Conservation (phyloP, 2,329 filamentous ascomycete genomes). For the Aplosporella prunicola region DNA sequence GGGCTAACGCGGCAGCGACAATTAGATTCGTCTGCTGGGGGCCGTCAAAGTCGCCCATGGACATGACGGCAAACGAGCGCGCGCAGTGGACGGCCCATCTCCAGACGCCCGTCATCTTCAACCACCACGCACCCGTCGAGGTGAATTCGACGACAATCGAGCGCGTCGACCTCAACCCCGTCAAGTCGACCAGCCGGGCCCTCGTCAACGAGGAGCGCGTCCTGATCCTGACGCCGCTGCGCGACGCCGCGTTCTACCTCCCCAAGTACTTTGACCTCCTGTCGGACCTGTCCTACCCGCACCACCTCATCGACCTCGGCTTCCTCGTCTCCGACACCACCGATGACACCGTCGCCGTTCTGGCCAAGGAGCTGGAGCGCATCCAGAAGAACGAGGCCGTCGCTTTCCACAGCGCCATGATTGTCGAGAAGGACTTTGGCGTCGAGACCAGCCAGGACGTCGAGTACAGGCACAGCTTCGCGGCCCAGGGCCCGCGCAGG, state of each 20-base stretch:
- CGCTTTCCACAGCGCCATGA: constrained; percentile 73
- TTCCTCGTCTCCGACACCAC: constrained; percentile 89
- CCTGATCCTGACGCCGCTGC: constrained; percentile 84
- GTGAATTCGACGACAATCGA: constrained; percentile 74
- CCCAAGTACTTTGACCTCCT: constrained; percentile 90
- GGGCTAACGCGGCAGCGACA: not conserved
- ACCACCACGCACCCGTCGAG: constrained; percentile 80
- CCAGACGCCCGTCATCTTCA: constrained; percentile 90
- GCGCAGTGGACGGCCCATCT: constrained; percentile 80
- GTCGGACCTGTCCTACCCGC: constrained; percentile 82
- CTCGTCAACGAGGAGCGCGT: constrained; percentile 74
- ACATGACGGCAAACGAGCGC: constrained; percentile 87
- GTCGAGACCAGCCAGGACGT: constrained; percentile 67
- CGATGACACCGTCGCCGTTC: constrained; percentile 83
- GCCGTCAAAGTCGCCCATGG: constrained; percentile 87
- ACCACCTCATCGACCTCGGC: constrained; percentile 86
- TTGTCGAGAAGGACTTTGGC: constrained; percentile 89
- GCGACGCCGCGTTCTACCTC: constrained; percentile 75
- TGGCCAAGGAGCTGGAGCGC: constrained; percentile 76
- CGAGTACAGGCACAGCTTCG: constrained; percentile 73
- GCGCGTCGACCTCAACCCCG: constrained; percentile 72
- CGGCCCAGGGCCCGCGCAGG: constrained; percentile 78
- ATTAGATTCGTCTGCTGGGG: constrained; percentile 94
- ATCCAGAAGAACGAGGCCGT: constrained; percentile 72
- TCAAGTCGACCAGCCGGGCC: constrained; percentile 73